Percentiles rank a stretch among this genome's conserved stretches.
phyloP scores from a whole-genome alignment of 108 stramenopile species.

The Nannochloropsis oceanica region DNA sequence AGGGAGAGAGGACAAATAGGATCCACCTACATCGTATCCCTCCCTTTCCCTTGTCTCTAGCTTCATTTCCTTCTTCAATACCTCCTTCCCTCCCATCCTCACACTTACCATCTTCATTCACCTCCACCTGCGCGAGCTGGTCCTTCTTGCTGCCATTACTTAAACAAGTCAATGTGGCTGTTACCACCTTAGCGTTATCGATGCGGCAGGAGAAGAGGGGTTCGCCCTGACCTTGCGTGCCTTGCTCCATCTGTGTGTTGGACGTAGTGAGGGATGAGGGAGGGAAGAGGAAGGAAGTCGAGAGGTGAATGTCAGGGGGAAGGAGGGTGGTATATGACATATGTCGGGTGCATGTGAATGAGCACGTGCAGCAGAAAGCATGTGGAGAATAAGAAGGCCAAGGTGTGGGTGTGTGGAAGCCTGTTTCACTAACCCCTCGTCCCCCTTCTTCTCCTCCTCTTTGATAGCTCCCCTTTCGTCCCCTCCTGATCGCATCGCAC shows the following conservation, averaged over 20 bases:
- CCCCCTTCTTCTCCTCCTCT: no score
- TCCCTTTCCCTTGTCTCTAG: not conserved
- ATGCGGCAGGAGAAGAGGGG: slow-evolving; percentile 28
- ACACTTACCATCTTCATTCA: not conserved
- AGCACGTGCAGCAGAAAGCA: no score
- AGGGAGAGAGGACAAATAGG: no score
- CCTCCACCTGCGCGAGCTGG: slow-evolving; percentile 32
- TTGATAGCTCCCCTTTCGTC: no score
- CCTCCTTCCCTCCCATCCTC: not conserved
- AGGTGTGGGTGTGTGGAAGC: no score
- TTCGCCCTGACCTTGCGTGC: not conserved
- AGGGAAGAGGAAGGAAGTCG: not conserved
- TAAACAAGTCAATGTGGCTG: slow-evolving; percentile 23
- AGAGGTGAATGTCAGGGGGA: not conserved
- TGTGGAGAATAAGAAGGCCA: no score
- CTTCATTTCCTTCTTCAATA: not conserved
- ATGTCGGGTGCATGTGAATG: no score
- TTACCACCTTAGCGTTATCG: slow-evolving; percentile 26
- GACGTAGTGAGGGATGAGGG: not conserved
- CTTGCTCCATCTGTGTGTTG: no score
- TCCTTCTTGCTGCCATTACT: slow-evolving; percentile 27
- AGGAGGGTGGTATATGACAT: no score
- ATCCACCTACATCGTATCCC: no score
- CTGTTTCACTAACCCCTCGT: no score
- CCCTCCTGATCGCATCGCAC: no score